Base-by-base conservation (phyloP, 2,329 filamentous ascomycete species). In the Camptophora hylomeconis region DNA sequence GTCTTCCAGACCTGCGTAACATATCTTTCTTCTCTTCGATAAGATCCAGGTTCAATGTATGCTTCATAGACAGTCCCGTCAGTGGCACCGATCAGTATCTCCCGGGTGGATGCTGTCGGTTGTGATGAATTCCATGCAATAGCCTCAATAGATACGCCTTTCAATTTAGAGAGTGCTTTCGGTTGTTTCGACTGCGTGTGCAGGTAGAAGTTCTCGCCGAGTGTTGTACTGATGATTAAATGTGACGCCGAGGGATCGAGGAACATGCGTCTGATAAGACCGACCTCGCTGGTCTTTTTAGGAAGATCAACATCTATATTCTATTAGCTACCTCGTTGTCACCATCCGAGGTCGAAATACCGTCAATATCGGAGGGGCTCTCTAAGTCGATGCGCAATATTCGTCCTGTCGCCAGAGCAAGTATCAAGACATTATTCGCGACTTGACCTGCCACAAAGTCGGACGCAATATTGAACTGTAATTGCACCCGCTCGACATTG, bases 361-460 rank as follows among this genome's bases (percentile, higher is more conserved):
- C 81, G 58, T 98, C 89, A 48, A 98, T 94, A 54, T 98, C 89
- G 49, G 86, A 82, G 5, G 89, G 80, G 48, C 78, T 81, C 54
- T 94, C 84, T 28, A 95, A 63, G 52, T 95, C 89, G 53, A 98
- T 98, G 36, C 89, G 75, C 35, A 98, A 63, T 40, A 98, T 89
- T 45, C 87, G 78, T 28, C 84, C 83, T 34, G 87, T 94, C 4
- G 84, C 87, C 20, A 98, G 69, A 21, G 89, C 89, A 28, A 98
- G 66, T 13, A 95, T 75, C 33, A 98, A 69, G 37, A 95, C 86
- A 63, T 98, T 94, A 57, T 98, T 95, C 40, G 87, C 86, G 32
- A 95, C 87, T 56, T 94, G 86, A 21, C 86, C 86, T 11, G 89
- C 86, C 26, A 93, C 89, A 51, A 98, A 95, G 56, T 94, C 82